Percentiles rank a stretch among this genome's conserved stretches.
Conservation (phyloP, 352 stramenopile genomes). For the Phytophthora chlamydospora region DNA sequence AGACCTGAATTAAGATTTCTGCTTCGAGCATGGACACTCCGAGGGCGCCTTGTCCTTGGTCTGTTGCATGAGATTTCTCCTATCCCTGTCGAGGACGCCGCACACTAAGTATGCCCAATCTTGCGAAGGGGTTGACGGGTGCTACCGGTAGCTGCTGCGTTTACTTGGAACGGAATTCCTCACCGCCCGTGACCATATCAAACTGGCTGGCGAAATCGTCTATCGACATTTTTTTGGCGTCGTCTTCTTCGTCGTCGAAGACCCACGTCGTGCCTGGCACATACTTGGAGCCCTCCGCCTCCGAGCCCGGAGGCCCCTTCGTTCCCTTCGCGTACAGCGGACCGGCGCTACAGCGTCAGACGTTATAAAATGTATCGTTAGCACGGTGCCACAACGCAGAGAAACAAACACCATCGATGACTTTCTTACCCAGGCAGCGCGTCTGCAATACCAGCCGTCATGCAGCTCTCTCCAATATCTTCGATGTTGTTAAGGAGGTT, state of each 20-base stretch:
- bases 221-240: slow-evolving; percentile 77
- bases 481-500: slow-evolving; percentile 80
- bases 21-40: slow-evolving; percentile 27
- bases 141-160: slow-evolving; percentile 1
- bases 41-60: slow-evolving; percentile 14
- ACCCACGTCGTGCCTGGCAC: slow-evolving; percentile 90
- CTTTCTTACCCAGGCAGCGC: slow-evolving; percentile 72
- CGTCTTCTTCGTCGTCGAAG: slow-evolving; percentile 87
- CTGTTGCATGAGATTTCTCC: slow-evolving; percentile 24
- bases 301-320: slow-evolving; percentile 66
- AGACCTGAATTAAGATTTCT: slow-evolving; percentile 44
- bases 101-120: slow-evolving; percentile 13
- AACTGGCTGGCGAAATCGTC: slow-evolving; percentile 91
- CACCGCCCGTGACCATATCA: slow-evolving; percentile 83
- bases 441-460: slow-evolving; percentile 84
- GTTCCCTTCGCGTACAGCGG: slow-evolving; percentile 84
- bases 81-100: slow-evolving; percentile 24
- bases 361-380: neutral
- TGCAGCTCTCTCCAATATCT: slow-evolving; percentile 90
- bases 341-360: slow-evolving; percentile 53
- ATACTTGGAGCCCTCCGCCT: slow-evolving; percentile 79
- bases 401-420: neutral
- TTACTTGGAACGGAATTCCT: slow-evolving; percentile 89
- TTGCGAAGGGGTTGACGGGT: slow-evolving; percentile 13
- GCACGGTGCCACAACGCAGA: neutral